Evolutionary conservation across 2,329 filamentous ascomycete species (phyloP).

Genomic region (Curvularia verruculosa): DNA sequence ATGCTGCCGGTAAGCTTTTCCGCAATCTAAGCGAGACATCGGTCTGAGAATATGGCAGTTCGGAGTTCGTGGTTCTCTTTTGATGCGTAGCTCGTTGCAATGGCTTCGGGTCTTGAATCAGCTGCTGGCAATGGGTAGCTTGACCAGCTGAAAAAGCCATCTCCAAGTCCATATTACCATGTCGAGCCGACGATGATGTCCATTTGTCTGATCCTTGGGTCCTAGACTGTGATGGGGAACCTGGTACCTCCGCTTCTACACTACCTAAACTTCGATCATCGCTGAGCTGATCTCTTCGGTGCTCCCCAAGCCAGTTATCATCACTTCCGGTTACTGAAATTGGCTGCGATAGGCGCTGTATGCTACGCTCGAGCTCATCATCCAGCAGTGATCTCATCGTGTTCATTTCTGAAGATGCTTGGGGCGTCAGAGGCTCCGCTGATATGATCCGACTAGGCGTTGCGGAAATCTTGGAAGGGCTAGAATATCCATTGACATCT

Average conservation of each 20-base stretch:
- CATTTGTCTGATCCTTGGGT: background rate
- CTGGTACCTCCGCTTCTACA: background rate
- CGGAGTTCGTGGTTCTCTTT: slow-evolving; percentile 6
- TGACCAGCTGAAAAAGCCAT: background rate
- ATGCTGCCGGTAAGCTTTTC: background rate
- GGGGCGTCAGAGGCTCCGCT: slow-evolving; percentile 25
- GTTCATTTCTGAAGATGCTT: slow-evolving; percentile 18
- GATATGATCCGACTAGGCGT: slow-evolving; percentile 4
- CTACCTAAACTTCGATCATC: background rate
- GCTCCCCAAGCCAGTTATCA: background rate
- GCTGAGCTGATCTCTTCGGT: no score
- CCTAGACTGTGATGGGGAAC: background rate
- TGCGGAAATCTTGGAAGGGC: slow-evolving; percentile 13
- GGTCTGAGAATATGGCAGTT: background rate
- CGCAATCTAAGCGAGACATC: background rate
- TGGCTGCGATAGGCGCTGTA: slow-evolving; percentile 5
- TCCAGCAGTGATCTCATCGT: background rate
- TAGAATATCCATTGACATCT: background rate
- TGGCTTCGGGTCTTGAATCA: slow-evolving; percentile 12
- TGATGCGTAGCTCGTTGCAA: slow-evolving; percentile 4
- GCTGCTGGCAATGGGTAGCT: slow-evolving; percentile 15
- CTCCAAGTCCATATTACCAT: background rate
- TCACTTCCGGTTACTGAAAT: background rate
- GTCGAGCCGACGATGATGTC: background rate
- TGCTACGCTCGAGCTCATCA: slow-evolving; percentile 16